These are phyloP conservation scores for Mixia osmundae DNA, from an alignment of 1,284 basidiomycete species.

Conservation along the genomic window DNA sequence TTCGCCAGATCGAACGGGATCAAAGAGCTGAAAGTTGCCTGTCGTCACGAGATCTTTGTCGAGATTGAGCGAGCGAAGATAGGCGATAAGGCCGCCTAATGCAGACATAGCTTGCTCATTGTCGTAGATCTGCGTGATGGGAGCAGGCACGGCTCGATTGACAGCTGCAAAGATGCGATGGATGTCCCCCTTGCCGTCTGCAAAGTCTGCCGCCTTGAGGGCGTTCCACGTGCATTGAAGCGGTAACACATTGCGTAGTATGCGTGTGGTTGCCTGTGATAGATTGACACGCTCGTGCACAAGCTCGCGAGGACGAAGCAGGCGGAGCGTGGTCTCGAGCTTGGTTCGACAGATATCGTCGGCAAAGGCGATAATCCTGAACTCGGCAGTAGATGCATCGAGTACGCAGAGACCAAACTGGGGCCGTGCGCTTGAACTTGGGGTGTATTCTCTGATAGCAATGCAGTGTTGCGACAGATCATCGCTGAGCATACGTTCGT, in stretches of 20 bases:
- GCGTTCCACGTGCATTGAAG: conserved; percentile 65
- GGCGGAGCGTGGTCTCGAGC: conserved; percentile 80
- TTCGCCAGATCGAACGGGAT: conserved; percentile 67
- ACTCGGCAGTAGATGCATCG: conserved; percentile 89
- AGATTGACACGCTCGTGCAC: conserved; percentile 69
- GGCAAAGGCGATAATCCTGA: conserved; percentile 68
- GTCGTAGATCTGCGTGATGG: conserved; percentile 45
- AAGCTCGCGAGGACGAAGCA: conserved; percentile 77
- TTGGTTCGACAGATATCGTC: conserved; percentile 83
- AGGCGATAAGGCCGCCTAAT: conserved; percentile 72
- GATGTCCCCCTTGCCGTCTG: conserved; percentile 29
- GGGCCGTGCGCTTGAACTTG: conserved; percentile 16
- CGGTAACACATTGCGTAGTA: conserved; percentile 56
- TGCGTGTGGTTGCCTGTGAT: conserved; percentile 49
- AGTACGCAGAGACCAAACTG: conserved; percentile 78
- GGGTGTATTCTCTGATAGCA: conserved; percentile 37
- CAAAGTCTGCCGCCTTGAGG: conserved; percentile 35
- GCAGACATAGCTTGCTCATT: conserved; percentile 50
- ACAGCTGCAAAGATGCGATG: conserved; percentile 8
- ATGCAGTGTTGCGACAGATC: conserved; percentile 92
- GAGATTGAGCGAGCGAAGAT: conserved; percentile 63
- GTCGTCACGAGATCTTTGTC: conserved; percentile 78
- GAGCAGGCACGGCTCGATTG: conserved; percentile 35
- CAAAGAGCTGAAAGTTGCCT: conserved; percentile 89
- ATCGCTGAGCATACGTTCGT: conserved; percentile 63